phyloP scores from a whole-genome alignment of 78 protist genomes.

The Polysphondylium violaceum region DNA sequence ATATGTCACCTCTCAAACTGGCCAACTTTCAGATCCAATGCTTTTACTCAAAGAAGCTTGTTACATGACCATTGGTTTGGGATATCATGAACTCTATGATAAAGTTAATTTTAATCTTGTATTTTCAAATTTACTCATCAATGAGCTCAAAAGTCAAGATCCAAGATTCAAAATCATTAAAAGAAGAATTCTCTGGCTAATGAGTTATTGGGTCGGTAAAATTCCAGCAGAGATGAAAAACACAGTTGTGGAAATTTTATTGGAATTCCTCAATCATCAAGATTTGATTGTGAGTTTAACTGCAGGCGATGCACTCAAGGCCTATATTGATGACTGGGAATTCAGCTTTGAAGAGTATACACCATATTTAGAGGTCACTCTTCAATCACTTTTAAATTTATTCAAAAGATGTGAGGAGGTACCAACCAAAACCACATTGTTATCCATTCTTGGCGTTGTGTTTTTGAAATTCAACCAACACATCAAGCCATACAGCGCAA shows the following conservation, averaged over 20 bases:
- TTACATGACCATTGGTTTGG: slow-evolving; percentile 76
- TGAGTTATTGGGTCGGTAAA: slow-evolving; percentile 55
- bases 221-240: slow-evolving; percentile 23
- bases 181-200: slow-evolving; percentile 58
- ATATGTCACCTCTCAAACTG: slow-evolving; percentile 1
- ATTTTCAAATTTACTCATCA: neutral
- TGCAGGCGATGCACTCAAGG: slow-evolving; percentile 30
- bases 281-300: slow-evolving; percentile 52
- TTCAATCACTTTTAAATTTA: neutral
- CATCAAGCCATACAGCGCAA: slow-evolving; percentile 11
- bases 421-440: neutral
- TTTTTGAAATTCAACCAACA: slow-evolving; percentile 8
- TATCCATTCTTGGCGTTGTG: neutral
- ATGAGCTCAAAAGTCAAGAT: slow-evolving; percentile 17
- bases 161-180: slow-evolving; percentile 46
- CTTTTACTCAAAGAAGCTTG: slow-evolving; percentile 53
- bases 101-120: neutral
- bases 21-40: neutral
- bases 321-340: slow-evolving; percentile 36
- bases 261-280: slow-evolving; percentile 5
- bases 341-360: neutral
- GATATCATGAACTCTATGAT: slow-evolving; percentile 52
- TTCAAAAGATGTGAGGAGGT: neutral
- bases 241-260: neutral
- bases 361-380: slow-evolving; percentile 3